phyloP scores from a whole-genome alignment of 2,329 filamentous ascomycete genomes.

The Ramularia collo-cygni region DNA sequence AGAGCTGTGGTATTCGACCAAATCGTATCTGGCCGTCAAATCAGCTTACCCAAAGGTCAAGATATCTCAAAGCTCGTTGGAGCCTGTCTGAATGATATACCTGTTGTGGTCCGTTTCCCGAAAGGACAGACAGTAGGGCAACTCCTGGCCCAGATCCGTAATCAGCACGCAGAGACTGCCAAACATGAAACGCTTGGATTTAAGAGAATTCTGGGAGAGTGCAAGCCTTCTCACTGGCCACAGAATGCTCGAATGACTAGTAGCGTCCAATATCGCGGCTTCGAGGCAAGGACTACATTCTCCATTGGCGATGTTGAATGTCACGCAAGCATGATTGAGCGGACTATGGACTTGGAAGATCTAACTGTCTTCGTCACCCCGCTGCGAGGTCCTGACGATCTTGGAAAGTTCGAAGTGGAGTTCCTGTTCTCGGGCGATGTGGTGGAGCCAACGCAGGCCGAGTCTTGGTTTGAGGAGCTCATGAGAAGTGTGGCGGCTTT shows the following conservation, averaged over 20 bases:
- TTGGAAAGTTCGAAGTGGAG: background rate
- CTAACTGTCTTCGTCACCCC: background rate
- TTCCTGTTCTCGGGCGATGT: background rate
- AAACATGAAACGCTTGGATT: background rate
- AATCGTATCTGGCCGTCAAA: background rate
- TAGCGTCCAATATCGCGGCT: background rate
- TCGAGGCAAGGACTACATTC: background rate
- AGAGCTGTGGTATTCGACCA: background rate
- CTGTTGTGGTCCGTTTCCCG: background rate
- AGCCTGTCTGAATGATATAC: background rate
- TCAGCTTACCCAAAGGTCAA: background rate
- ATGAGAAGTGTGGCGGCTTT: background rate
- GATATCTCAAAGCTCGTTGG: background rate
- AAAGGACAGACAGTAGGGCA: background rate
- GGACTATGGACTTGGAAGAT: background rate
- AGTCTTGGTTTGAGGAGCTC: background rate
- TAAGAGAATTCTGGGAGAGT: background rate
- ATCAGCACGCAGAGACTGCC: background rate
- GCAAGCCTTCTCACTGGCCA: background rate
- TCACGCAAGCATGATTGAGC: background rate
- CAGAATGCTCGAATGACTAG: background rate
- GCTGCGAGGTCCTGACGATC: background rate
- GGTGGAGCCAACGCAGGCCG: background rate
- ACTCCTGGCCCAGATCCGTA: background rate
- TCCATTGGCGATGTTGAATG: background rate